Conservation (phyloP, 2,329 filamentous ascomycete species). For the Fusarium siculi region DNA sequence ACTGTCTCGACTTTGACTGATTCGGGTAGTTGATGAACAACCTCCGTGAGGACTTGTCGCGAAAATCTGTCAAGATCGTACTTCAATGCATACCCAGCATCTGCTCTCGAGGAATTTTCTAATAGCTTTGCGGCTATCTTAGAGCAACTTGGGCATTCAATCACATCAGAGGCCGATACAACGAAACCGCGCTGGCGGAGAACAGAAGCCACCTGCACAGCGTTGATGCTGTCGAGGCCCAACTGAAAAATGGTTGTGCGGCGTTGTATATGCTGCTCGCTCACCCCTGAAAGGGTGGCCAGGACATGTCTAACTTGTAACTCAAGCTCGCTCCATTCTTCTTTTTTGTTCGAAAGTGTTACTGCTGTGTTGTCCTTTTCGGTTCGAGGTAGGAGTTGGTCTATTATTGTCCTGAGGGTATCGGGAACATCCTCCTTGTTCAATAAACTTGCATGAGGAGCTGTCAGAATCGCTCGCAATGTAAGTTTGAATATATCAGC, state of each 20-base stretch:
- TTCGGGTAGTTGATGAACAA: constrained; percentile 38
- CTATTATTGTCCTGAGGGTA: constrained; percentile 28
- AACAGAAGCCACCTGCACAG: constrained; percentile 77
- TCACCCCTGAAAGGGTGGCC: constrained; percentile 65
- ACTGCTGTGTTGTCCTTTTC: constrained; percentile 27
- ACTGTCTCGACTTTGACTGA: constrained; percentile 62
- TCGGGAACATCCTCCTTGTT: constrained; percentile 39
- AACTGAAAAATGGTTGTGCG: constrained; percentile 83
- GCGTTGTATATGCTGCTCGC: constrained; percentile 61
- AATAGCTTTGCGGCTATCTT: constrained; percentile 49
- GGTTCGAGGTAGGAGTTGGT: constrained; percentile 33
- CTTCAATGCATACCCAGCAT: background rate
- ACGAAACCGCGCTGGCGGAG: constrained; percentile 69
- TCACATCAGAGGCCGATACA: constrained; percentile 77
- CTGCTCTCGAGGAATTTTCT: constrained; percentile 18
- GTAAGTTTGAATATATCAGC: constrained; percentile 47
- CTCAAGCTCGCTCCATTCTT: constrained; percentile 64
- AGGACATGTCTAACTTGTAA: constrained; percentile 64
- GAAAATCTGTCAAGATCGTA: constrained; percentile 58
- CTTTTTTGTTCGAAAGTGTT: constrained; percentile 27
- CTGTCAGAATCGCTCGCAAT: constrained; percentile 41
- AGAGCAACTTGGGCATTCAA: constrained; percentile 67
- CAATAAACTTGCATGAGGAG: constrained; percentile 43
- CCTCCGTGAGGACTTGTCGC: constrained; percentile 42
- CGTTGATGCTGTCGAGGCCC: constrained; percentile 92